These are phyloP conservation scores for Saccharomyces hybrid DNA, from an alignment of 1,139 yeast species.

Conservation along the genomic window DNA sequence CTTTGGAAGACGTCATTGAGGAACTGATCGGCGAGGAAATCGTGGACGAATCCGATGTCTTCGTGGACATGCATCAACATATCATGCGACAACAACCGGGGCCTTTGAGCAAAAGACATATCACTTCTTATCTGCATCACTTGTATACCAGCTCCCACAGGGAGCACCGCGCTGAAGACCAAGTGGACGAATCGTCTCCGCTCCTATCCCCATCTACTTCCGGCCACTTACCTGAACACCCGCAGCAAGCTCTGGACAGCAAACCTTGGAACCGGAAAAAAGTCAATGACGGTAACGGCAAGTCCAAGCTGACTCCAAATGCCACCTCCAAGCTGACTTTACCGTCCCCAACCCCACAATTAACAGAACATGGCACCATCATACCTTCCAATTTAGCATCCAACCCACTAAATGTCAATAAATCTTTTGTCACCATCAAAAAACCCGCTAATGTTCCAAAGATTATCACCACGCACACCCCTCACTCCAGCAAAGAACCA, in stretches of 20 bases:
- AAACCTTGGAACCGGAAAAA: background rate
- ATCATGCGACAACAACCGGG: constrained; percentile 81
- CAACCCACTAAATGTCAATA: constrained; percentile 70
- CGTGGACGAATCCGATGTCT: constrained; percentile 95
- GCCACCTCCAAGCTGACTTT: background rate
- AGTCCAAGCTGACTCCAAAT: background rate
- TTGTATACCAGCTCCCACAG: constrained; percentile 30
- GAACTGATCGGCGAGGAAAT: constrained; percentile 97
- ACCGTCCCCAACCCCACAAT: background rate
- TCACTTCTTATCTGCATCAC: constrained; percentile 60
- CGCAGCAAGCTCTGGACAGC: background rate
- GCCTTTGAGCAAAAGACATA: constrained; percentile 67
- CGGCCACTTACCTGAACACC: background rate
- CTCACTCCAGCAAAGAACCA: background rate
- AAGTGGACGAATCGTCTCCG: background rate
- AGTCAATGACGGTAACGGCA: background rate
- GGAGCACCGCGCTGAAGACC: constrained; percentile 1
- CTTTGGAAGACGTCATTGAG: constrained; percentile 96
- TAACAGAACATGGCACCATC: constrained; percentile 13
- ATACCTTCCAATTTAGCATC: constrained; percentile 69
- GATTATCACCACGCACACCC: constrained; percentile 9
- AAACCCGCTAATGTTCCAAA: constrained; percentile 33
- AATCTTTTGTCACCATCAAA: constrained; percentile 63
- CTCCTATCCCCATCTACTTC: background rate
- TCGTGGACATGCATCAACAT: constrained; percentile 80